These are phyloP conservation scores for Colletotrichum sp. DNA, from an alignment of 2,329 filamentous ascomycete genomes.

Conservation along the genomic window DNA sequence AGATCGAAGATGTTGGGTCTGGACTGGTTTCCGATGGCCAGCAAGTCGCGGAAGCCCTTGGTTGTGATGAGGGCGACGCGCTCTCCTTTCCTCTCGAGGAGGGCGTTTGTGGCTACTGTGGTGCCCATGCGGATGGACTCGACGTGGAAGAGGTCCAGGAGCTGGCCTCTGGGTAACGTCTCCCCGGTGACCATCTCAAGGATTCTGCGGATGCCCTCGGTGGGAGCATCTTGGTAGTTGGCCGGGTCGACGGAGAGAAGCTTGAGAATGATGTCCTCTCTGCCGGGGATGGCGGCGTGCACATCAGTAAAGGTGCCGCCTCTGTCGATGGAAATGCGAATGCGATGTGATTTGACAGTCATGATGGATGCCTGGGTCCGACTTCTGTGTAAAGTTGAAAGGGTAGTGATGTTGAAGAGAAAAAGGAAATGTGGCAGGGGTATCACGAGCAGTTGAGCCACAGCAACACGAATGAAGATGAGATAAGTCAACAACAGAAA, in stretches of 20 bases:
- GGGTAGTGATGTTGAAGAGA: neutral
- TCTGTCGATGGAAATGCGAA: constrained; percentile 35
- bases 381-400: neutral
- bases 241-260: constrained; percentile 73
- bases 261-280: constrained; percentile 73
- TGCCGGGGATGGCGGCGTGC: constrained; percentile 68
- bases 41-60: constrained; percentile 74
- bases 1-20: constrained; percentile 77
- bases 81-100: constrained; percentile 78
- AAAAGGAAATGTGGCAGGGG: neutral
- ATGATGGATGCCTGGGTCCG: constrained; percentile 16
- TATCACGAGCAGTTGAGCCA: neutral
- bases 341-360: constrained; percentile 29
- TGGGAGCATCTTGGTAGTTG: constrained; percentile 76
- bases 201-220: constrained; percentile 70
- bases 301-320: constrained; percentile 71
- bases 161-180: constrained; percentile 35
- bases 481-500: neutral
- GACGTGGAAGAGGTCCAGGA: constrained; percentile 38
- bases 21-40: constrained; percentile 76
- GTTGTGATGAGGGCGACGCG: constrained; percentile 73
- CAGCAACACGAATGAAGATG: neutral
- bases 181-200: constrained; percentile 36
- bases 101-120: constrained; percentile 77
- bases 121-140: constrained; percentile 83